Evolutionary conservation across 176 grass and related monocot species (phyloP).

Genomic region (Hsuehochloa calcarea): DNA sequence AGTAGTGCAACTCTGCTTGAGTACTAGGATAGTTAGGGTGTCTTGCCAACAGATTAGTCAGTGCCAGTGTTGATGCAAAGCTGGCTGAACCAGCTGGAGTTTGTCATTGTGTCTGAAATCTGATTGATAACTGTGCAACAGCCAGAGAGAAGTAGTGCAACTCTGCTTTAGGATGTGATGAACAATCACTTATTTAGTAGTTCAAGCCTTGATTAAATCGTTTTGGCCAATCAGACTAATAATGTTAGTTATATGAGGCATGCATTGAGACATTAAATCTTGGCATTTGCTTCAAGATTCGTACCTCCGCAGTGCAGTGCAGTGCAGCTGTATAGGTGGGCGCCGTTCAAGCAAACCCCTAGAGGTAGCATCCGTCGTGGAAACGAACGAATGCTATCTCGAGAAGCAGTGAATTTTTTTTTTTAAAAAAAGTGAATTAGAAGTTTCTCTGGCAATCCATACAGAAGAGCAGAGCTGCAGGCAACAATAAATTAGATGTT

Average conservation of each 20-base stretch:
- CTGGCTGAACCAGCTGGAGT: slow-evolving; percentile 17
- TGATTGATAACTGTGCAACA: neutral
- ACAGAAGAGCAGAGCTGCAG: neutral
- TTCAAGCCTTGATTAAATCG: neutral
- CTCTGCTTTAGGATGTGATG: slow-evolving; percentile 28
- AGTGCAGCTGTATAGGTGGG: too few relatives aligned
- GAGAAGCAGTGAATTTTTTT: too few relatives aligned
- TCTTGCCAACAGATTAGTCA: neutral
- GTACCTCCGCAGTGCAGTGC: neutral
- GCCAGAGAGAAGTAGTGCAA: neutral
- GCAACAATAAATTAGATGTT: neutral
- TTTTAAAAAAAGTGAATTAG: too few relatives aligned
- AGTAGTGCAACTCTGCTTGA: neutral
- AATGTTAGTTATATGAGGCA: neutral
- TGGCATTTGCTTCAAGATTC: neutral
- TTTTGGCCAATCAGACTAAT: slow-evolving; percentile 5
- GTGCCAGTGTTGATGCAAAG: neutral
- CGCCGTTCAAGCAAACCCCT: too few relatives aligned
- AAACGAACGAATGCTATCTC: too few relatives aligned
- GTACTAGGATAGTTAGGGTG: neutral
- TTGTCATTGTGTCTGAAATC: neutral
- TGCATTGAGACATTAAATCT: neutral
- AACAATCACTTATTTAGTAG: slow-evolving; percentile 9
- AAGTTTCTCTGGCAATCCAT: neutral
- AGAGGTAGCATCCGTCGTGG: too few relatives aligned